Conservation (phyloP, 1,139 yeast species). For the Yamadazyma buinensis region DNA sequence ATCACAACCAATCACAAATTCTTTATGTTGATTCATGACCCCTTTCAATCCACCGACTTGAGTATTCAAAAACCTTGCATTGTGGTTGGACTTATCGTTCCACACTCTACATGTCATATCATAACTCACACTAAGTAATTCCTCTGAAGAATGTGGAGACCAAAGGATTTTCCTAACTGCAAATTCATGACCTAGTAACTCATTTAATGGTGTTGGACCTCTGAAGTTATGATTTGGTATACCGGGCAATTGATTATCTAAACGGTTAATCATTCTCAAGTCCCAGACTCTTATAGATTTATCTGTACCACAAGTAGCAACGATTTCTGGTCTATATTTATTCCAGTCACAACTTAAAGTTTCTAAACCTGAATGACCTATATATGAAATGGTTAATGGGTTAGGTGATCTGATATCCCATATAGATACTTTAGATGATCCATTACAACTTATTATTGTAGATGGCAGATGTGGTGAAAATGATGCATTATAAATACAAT, state of each 20-base stretch:
- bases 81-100: constrained; percentile 64
- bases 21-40: constrained; percentile 70
- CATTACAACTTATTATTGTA: constrained; percentile 68
- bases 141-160: constrained; percentile 83
- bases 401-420: constrained; percentile 81
- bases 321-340: constrained; percentile 72
- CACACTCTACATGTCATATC: constrained; percentile 92
- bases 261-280: constrained; percentile 57
- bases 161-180: constrained; percentile 80
- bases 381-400: constrained; percentile 57
- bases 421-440: constrained; percentile 71
- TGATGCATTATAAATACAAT: constrained; percentile 73
- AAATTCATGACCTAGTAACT: constrained; percentile 81
- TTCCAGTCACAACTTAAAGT: constrained; percentile 84
- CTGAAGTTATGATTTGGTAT: constrained; percentile 41
- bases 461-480: constrained; percentile 87
- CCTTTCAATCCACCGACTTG: constrained; percentile 43
- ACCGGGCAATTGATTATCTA: constrained; percentile 28
- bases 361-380: constrained; percentile 80
- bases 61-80: constrained; percentile 42
- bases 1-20: constrained; percentile 92
- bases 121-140: constrained; percentile 73
- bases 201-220: constrained; percentile 72
- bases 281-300: constrained; percentile 86
- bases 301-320: constrained; percentile 91